These are phyloP conservation scores for Psidium guajava DNA, from an alignment of 345 rosid genomes.

Conservation along the genomic window DNA sequence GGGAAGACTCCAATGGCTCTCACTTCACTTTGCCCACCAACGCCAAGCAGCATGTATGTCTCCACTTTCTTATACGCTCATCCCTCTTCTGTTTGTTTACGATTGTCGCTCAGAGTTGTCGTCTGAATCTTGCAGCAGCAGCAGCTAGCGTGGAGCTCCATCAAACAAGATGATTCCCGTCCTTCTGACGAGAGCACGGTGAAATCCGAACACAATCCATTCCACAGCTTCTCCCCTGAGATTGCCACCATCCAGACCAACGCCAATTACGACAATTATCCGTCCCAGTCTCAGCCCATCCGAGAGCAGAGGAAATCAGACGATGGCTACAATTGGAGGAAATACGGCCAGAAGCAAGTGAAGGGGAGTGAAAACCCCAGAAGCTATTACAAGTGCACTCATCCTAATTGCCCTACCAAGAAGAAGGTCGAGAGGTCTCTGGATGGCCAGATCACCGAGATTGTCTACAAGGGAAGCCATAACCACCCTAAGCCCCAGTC, in stretches of 20 bases:
- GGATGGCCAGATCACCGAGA: constrained; percentile 85
- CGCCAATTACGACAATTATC: constrained; percentile 16
- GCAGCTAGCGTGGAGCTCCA: constrained; percentile 28
- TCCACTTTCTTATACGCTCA: not conserved
- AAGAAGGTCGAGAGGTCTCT: constrained; percentile 83
- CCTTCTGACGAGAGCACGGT: constrained; percentile 3
- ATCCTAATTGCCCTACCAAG: constrained; percentile 63
- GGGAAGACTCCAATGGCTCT: constrained; percentile 23
- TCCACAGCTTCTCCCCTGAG: constrained; percentile 32
- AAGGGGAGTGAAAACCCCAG: constrained; percentile 95
- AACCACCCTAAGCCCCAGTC: constrained; percentile 85
- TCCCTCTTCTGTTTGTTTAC: not conserved
- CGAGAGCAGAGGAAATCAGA: constrained; percentile 57
- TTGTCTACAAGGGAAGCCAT: constrained; percentile 80
- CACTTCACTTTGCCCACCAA: constrained; percentile 56
- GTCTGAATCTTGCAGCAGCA: constrained; percentile 6
- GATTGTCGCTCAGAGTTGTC: not conserved
- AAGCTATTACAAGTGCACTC: constrained; percentile 92
- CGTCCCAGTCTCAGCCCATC: constrained; percentile 25
- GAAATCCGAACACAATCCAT: constrained; percentile 16
- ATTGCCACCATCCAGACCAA: constrained; percentile 27
- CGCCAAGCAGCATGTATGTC: constrained; percentile 2
- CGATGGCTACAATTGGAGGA: constrained; percentile 95
- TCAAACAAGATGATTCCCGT: constrained; percentile 16
- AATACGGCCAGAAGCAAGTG: constrained; percentile 92